Base-by-base conservation (phyloP, 176 grass and related monocot species). In the Areca catechu region DNA sequence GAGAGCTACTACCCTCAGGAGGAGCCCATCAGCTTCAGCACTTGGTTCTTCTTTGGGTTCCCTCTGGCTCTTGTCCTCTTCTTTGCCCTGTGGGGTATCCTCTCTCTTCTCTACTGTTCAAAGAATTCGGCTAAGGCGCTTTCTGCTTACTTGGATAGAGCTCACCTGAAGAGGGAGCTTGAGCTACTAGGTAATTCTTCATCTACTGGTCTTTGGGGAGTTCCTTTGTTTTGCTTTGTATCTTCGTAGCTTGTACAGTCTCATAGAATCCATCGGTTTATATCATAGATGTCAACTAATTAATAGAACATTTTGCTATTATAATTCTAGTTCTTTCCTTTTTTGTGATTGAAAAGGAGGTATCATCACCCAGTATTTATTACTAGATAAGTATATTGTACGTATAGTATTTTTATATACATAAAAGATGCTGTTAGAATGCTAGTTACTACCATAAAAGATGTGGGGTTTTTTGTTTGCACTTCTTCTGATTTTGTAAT, bases 101-200 rank as follows among this genome's bases (percentile, higher is more conserved):
- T 92, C 16, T 98, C 81, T 60, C 24, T 85, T 56, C 50, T 88
- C 56, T 92, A 85, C 61, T 88, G 84, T 78, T 83, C 93, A 15
- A 83, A 56, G 6, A 83, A 86, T 66, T 83, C 78, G 0, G 69
- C 50, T 0, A 97, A 63, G 78, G 76, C 70, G 0, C 83, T 92
- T 15, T 84, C 93, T 9, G 65, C 78, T 1, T 87, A 98, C 82
- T 68, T 98, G 16, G 87, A 98, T 71, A 66, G 84, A 18, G 78
- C 21, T 21, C 93, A 98, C 56, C 73, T 98, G 30, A 88, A 76
- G 69, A 74, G 78, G 37, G 93, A 98, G 74, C 81, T 98, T 48
- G 83, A 50, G 53, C 78, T 75, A 63, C 61, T 98, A 24, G 92
- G 91, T 96, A 78, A 17, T 18, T 28, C 21, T 65, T 50, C 48